A percentile compares a stretch with the other conserved stretches of the same genome.
Evolutionary conservation across 1,139 yeast species (phyloP).

Genomic region (Meyerozyma guilliermondii): DNA sequence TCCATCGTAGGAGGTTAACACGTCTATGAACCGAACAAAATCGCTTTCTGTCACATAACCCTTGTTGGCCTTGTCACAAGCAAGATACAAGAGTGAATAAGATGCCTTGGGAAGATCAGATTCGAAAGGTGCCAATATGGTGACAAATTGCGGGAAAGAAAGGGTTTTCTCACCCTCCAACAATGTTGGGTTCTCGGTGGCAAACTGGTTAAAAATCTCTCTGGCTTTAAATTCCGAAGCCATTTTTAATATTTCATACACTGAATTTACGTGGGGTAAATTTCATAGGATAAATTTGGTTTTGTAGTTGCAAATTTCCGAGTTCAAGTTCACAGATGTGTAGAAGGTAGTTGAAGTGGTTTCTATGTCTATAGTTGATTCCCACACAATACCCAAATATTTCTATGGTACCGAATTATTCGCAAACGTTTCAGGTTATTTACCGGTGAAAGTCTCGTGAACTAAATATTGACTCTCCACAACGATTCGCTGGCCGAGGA

Average conservation of each 20-base stretch:
- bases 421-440: not conserved
- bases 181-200: constrained; percentile 18
- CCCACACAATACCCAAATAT: not conserved
- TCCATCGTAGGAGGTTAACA: constrained; percentile 53
- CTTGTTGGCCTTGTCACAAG: constrained; percentile 58
- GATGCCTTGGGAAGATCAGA: constrained; percentile 37
- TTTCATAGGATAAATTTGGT: not conserved
- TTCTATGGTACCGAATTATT: not conserved
- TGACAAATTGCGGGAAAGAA: constrained; percentile 34
- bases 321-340: too few relatives aligned
- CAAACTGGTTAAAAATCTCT: constrained; percentile 39
- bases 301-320: not conserved
- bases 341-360: not conserved
- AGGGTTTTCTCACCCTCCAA: constrained; percentile 19
- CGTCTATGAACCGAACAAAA: constrained; percentile 53
- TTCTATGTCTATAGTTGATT: constrained; percentile 1
- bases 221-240: constrained; percentile 25
- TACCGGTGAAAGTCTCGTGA: constrained; percentile 2
- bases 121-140: constrained; percentile 39
- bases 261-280: not conserved
- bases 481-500: constrained; percentile 3
- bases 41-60: constrained; percentile 59
- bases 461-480: constrained; percentile 2
- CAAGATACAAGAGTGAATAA: constrained; percentile 50
- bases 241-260: constrained; percentile 5